A percentile compares a stretch with the other conserved stretches of the same genome.
Evolutionary conservation across 441 rosid species (phyloP).

Genomic region (Breynia disticha): DNA sequence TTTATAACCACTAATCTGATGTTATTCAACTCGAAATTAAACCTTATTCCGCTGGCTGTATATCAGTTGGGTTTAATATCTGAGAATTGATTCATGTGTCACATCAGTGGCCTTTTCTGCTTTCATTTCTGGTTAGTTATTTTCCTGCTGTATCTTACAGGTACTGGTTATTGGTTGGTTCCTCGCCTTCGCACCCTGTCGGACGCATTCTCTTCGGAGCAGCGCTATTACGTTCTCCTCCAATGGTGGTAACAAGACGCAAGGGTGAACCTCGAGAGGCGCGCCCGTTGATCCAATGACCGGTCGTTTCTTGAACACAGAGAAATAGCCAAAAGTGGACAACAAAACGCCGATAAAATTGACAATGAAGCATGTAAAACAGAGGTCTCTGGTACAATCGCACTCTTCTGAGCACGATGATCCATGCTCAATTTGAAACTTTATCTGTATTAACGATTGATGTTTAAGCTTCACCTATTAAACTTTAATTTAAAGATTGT

Average conservation of each 20-base stretch:
- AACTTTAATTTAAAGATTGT: too few species aligned
- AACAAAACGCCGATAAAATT: conserved; percentile 13
- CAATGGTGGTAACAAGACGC: conserved; percentile 69
- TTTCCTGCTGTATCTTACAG: conserved; percentile 24
- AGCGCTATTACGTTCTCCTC: conserved; percentile 77
- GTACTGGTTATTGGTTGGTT: conserved; percentile 94
- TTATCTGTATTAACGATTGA: too few species aligned
- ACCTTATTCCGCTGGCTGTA: too few species aligned
- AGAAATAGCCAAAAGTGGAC: conserved; percentile 18
- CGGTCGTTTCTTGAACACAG: conserved; percentile 40
- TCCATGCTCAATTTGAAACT: too few species aligned
- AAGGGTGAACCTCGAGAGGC: conserved; percentile 79
- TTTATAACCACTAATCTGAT: too few species aligned
- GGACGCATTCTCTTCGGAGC: conserved; percentile 76
- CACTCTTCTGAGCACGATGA: too few species aligned
- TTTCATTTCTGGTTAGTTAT: not conserved
- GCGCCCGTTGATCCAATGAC: conserved; percentile 71
- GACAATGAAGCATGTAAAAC: conserved; percentile 11
- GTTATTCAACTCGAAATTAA: too few species aligned
- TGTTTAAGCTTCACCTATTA: too few species aligned
- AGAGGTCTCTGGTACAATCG: too few species aligned
- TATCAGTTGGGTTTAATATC: too few species aligned
- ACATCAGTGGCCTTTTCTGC: too few species aligned
- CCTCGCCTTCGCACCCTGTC: conserved; percentile 83
- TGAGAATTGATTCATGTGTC: too few species aligned